A percentile compares a stretch with the other conserved stretches of the same genome.
These are phyloP conservation scores for Rubus idaeus DNA, from an alignment of 306 rosid genomes.

Conservation along the genomic window DNA sequence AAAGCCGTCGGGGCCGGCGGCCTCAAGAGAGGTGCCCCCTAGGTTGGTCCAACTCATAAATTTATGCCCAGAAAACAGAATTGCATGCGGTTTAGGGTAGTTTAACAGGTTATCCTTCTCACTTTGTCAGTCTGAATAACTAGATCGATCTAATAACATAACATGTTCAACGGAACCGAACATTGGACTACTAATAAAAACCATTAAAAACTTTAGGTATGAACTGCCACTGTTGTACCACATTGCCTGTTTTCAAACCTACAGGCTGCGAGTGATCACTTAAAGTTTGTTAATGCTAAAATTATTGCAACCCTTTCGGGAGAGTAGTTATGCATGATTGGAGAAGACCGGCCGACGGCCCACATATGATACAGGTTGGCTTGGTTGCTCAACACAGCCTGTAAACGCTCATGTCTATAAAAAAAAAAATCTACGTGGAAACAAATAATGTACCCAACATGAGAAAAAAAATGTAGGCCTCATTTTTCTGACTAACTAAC, in stretches of 20 bases:
- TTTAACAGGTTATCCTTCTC: not conserved
- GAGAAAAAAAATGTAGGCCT: not conserved
- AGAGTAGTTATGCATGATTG: not conserved
- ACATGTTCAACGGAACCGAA: not conserved
- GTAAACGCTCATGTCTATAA: slow-evolving; percentile 22
- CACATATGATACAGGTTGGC: slow-evolving; percentile 46
- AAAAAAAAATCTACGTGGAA: not conserved
- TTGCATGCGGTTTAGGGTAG: not conserved
- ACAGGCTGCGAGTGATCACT: not conserved
- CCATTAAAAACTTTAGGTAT: not conserved
- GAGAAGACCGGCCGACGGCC: slow-evolving; percentile 10
- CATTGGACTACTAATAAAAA: not conserved
- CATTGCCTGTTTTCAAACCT: not conserved
- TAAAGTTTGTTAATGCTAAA: not conserved
- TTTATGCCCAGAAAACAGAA: not conserved
- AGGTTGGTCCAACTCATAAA: not conserved
- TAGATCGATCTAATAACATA: not conserved
- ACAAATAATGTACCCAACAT: not conserved
- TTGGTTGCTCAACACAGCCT: slow-evolving; percentile 46
- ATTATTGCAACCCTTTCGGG: not conserved
- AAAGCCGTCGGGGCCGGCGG: not conserved
- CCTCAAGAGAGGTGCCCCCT: not conserved
- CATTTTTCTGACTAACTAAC: slow-evolving; percentile 4
- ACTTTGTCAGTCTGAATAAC: not conserved
- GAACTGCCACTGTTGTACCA: not conserved